Percentiles rank a stretch among this genome's conserved stretches.
These are phyloP conservation scores for Candida sp. DNA, from an alignment of 1,139 yeast species.

Conservation along the genomic window DNA sequence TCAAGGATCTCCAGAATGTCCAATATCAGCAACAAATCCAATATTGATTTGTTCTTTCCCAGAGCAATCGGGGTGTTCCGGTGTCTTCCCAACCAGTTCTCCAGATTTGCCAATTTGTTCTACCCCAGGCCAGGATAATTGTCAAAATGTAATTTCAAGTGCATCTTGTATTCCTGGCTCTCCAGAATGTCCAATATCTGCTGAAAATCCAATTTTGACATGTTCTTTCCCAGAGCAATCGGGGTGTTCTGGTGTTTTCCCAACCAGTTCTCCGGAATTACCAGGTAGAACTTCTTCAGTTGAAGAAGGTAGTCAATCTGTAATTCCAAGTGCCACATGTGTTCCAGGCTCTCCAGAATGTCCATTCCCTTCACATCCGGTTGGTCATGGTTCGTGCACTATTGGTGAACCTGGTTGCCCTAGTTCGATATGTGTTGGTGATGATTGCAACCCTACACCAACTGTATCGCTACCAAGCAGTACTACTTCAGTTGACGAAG, in stretches of 20 bases:
- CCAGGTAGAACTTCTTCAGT: background rate
- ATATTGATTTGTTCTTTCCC: background rate
- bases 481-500: background rate
- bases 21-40: background rate
- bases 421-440: background rate
- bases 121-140: background rate
- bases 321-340: background rate
- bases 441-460: background rate
- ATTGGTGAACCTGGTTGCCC: background rate
- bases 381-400: background rate
- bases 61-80: background rate
- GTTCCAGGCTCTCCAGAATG: background rate
- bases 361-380: background rate
- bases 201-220: background rate
- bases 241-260: background rate
- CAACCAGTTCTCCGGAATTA: background rate
- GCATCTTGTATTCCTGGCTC: background rate
- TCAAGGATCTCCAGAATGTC: background rate
- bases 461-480: background rate
- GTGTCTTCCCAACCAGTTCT: background rate
- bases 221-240: background rate
- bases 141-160: background rate
- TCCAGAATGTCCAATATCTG: background rate
- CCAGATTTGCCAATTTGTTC: background rate
- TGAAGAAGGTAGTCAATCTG: background rate